These are phyloP conservation scores for Fusarium tuaranense DNA, from an alignment of 2,329 filamentous ascomycete genomes.

Conservation along the genomic window DNA sequence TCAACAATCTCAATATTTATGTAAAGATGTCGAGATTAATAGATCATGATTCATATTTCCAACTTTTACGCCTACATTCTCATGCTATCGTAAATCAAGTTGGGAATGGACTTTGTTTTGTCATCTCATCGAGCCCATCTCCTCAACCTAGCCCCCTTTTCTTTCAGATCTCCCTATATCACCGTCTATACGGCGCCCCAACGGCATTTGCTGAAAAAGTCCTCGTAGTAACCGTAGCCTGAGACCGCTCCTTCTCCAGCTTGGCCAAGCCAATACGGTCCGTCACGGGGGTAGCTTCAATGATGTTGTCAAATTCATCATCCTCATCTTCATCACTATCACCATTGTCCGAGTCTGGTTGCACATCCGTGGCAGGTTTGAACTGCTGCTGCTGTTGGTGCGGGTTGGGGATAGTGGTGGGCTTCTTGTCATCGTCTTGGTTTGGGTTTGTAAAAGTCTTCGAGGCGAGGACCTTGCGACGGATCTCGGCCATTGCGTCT, in stretches of 20 bases:
- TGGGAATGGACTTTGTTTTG: background rate
- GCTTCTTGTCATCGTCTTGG: constrained; percentile 63
- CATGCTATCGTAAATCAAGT: background rate
- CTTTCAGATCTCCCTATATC: constrained; percentile 5
- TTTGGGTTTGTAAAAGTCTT: constrained; percentile 77
- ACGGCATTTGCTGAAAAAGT: constrained; percentile 64
- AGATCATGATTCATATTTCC: background rate
- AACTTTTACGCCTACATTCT: background rate
- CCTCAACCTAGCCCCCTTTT: background rate
- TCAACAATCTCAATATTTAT: constrained; percentile 27
- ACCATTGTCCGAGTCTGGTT: constrained; percentile 78
- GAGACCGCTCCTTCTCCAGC: constrained; percentile 67
- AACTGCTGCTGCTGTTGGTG: constrained; percentile 55
- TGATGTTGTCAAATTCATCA: constrained; percentile 92
- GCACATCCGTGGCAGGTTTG: constrained; percentile 73
- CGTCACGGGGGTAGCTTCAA: constrained; percentile 89
- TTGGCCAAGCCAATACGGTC: constrained; percentile 79
- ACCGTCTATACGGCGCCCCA: constrained; percentile 63
- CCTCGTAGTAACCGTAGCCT: constrained; percentile 59
- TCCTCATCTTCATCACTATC: constrained; percentile 62
- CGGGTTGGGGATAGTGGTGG: constrained; percentile 72
- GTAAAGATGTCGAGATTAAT: background rate
- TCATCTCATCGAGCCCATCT: background rate
- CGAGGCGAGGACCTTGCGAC: constrained; percentile 89
- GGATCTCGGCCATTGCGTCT: constrained; percentile 89